Conservation (phyloP, 306 rosid genomes). For the Albizia julibrissin region DNA sequence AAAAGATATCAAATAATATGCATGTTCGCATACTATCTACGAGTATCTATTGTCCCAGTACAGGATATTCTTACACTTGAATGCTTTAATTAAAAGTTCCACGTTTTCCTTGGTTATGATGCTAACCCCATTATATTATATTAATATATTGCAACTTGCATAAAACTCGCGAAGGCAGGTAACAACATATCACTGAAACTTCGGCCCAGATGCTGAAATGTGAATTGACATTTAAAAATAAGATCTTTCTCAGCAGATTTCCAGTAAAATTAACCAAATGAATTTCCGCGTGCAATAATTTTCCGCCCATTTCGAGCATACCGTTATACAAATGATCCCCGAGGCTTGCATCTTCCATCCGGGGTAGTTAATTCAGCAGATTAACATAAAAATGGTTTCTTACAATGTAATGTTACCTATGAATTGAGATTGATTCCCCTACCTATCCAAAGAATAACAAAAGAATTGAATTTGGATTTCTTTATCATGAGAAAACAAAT, state of each 20-base stretch:
- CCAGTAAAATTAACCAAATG: neutral
- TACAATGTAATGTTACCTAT: constrained; percentile 37
- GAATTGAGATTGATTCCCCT: constrained; percentile 50
- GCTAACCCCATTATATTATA: neutral
- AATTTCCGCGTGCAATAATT: neutral
- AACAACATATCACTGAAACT: neutral
- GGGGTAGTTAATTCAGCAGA: constrained; percentile 35
- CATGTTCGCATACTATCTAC: neutral
- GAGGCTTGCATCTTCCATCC: constrained; percentile 23
- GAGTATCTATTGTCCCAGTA: too few relatives aligned
- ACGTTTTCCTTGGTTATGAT: neutral
- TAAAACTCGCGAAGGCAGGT: neutral
- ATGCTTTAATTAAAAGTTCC: neutral
- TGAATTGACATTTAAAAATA: neutral
- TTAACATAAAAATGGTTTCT: constrained; percentile 46
- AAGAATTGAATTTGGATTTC: constrained; percentile 35
- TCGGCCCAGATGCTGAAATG: neutral
- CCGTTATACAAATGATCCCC: neutral
- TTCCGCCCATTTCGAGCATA: neutral
- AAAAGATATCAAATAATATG: neutral
- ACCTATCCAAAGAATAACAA: constrained; percentile 60
- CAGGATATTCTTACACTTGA: neutral
- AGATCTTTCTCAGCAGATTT: neutral
- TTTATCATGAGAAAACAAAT: constrained; percentile 27
- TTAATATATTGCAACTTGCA: neutral